These are phyloP conservation scores for Mycena sp. DNA, from an alignment of 1,284 basidiomycete genomes.

Conservation along the genomic window DNA sequence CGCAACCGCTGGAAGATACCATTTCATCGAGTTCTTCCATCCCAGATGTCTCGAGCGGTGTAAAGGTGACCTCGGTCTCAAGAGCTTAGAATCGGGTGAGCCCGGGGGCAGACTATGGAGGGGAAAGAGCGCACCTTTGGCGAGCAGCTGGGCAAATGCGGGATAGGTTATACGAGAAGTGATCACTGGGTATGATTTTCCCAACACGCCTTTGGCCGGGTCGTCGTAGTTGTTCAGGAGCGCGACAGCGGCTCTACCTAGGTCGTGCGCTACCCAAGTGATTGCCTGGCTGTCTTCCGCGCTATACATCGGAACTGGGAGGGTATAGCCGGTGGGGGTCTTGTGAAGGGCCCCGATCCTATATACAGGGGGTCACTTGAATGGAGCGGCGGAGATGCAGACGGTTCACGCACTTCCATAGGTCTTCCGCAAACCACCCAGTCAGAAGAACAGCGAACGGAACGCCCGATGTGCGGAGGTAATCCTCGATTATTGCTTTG, in stretches of 20 bases:
- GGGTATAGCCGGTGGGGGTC: background rate
- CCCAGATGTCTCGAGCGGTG: too few species aligned
- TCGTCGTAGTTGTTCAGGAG: background rate
- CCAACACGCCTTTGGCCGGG: slow-evolving; percentile 25
- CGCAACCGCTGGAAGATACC: too few species aligned
- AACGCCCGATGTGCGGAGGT: slow-evolving; percentile 17
- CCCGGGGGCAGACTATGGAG: too few species aligned
- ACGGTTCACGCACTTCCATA: slow-evolving; percentile 36
- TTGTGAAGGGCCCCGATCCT: background rate
- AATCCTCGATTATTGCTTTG: slow-evolving; percentile 16
- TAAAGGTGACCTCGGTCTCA: too few species aligned
- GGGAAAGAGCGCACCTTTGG: background rate
- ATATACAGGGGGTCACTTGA: background rate
- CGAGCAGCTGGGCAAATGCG: slow-evolving; percentile 33
- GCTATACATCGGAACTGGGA: background rate
- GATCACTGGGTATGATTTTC: slow-evolving; percentile 38
- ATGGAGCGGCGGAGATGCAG: background rate
- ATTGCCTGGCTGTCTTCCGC: background rate
- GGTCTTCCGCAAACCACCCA: slow-evolving; percentile 44
- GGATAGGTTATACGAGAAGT: slow-evolving; percentile 37
- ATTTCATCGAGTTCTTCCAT: too few species aligned
- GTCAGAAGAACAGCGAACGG: slow-evolving; percentile 13
- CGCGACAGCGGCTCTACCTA: background rate
- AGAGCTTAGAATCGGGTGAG: background rate
- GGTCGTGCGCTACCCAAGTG: slow-evolving; percentile 1